phyloP scores from a whole-genome alignment of 225 moss, liverwort and hornwort genomes.

The Ulota crispa region DNA sequence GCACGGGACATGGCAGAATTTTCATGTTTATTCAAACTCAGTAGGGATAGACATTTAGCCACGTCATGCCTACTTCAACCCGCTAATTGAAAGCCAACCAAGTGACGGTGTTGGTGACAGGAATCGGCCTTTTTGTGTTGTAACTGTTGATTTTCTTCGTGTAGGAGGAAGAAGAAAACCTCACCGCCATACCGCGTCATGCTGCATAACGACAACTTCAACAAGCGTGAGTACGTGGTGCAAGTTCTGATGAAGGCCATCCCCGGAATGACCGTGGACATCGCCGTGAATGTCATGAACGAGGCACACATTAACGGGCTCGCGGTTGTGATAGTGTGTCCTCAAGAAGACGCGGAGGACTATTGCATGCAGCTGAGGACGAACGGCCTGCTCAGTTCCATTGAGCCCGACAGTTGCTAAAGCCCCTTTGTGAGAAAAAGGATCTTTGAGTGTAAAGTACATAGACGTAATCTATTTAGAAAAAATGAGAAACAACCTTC shows the following conservation, averaged over 20 bases:
- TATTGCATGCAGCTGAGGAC: constrained; percentile 84
- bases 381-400: constrained; percentile 80
- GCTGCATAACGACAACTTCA: constrained; percentile 93
- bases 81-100: not conserved
- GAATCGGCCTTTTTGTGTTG: not conserved
- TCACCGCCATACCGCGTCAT: constrained; percentile 90
- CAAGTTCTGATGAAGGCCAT: constrained; percentile 97
- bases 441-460: constrained; percentile 54
- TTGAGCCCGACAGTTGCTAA: constrained; percentile 79
- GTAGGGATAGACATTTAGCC: not conserved
- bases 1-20: not conserved
- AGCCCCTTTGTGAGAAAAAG: not conserved
- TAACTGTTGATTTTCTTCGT: not conserved
- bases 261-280: constrained; percentile 91
- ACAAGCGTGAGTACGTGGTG: constrained; percentile 91
- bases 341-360: constrained; percentile 87
- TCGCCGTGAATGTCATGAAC: constrained; percentile 89
- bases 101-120: too few relatives aligned
- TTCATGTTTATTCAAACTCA: not conserved
- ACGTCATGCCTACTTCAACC: not conserved
- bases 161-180: constrained; percentile 76
- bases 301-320: constrained; percentile 90
- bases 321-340: constrained; percentile 88
- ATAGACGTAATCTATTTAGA: constrained; percentile 39
- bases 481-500: constrained; percentile 18